phyloP scores from a whole-genome alignment of 2,329 filamentous ascomycete genomes.

The Elsinoe necatrix region DNA sequence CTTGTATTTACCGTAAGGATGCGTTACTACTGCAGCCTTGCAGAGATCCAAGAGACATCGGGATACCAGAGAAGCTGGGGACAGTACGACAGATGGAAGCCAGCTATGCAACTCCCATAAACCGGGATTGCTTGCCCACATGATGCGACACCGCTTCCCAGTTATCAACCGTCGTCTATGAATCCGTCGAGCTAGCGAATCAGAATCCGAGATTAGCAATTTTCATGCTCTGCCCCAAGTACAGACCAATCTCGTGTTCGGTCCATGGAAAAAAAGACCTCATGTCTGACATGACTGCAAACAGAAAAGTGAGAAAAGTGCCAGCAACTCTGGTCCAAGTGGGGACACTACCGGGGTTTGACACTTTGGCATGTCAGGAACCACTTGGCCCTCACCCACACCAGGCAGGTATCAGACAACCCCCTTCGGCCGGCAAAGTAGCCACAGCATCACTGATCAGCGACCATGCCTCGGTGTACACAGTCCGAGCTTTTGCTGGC shows the following conservation, averaged over 20 bases:
- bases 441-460: constrained; percentile 10
- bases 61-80: no score
- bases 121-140: not conserved
- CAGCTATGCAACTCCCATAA: not conserved
- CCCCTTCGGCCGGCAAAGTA: constrained; percentile 1
- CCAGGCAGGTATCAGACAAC: not conserved
- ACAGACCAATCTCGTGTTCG: constrained; percentile 1
- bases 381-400: constrained; percentile 2
- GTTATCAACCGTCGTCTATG: not conserved
- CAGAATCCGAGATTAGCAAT: not conserved
- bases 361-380: constrained; percentile 9
- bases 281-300: not conserved
- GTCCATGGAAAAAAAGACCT: constrained; percentile 1
- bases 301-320: not conserved
- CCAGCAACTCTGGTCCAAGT: constrained; percentile 1
- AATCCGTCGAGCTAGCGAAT: constrained; percentile 3
- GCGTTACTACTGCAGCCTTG: constrained; percentile 1
- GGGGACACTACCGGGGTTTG: constrained; percentile 8
- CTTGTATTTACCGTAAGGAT: not conserved
- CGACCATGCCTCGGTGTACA: constrained; percentile 4
- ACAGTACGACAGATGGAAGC: not conserved
- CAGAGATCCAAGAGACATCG: not conserved
- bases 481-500: not conserved
- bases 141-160: not conserved
- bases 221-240: not conserved